These are phyloP conservation scores for Saccharomycopsis synnaedendra DNA, from an alignment of 805 yeast species.

Conservation along the genomic window DNA sequence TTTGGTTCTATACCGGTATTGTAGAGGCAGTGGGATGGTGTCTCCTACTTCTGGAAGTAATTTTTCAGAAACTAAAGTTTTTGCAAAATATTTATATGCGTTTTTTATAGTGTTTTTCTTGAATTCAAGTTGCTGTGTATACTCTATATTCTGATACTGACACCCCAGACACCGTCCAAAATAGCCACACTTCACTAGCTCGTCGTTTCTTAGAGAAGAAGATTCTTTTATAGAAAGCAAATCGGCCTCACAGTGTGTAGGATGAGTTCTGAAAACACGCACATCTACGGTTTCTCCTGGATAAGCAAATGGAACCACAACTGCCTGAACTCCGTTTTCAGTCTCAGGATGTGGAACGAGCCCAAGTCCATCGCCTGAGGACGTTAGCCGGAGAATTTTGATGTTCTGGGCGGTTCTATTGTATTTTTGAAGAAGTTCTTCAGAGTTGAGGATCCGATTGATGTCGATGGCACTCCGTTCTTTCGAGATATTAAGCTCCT, in stretches of 20 bases:
- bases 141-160: constrained; percentile 75
- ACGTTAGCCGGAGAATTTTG: constrained; percentile 43
- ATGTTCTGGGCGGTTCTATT: constrained; percentile 53
- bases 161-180: constrained; percentile 94
- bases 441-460: constrained; percentile 49
- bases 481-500: constrained; percentile 28
- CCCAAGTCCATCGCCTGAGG: constrained; percentile 86
- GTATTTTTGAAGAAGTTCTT: constrained; percentile 31
- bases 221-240: constrained; percentile 37
- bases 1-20: constrained; percentile 77
- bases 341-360: constrained; percentile 47
- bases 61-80: constrained; percentile 30
- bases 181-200: constrained; percentile 62
- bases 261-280: constrained; percentile 69
- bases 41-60: constrained; percentile 48
- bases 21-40: constrained; percentile 68
- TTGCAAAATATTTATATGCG: constrained; percentile 74
- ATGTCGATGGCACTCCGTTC: constrained; percentile 56
- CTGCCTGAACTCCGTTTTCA: constrained; percentile 40
- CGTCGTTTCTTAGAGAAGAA: constrained; percentile 41
- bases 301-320: constrained; percentile 73
- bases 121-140: constrained; percentile 58
- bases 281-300: constrained; percentile 75
- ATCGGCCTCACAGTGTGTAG: constrained; percentile 65
- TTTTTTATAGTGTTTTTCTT: constrained; percentile 67